Conservation (phyloP, 2,329 filamentous ascomycete genomes). For the Coniochaeta hoffmannii region DNA sequence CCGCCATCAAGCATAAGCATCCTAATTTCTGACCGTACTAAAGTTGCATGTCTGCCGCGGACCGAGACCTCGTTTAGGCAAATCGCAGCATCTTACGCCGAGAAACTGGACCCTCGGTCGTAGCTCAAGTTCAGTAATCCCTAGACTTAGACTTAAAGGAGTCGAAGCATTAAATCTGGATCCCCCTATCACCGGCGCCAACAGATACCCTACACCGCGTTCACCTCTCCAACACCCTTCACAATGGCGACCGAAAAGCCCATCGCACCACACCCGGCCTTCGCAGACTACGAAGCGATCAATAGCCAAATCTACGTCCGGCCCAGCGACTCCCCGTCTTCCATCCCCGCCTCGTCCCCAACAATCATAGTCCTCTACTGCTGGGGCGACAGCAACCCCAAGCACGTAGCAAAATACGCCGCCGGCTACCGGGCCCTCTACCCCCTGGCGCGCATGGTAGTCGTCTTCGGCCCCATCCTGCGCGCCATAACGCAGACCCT, state of each 20-base stretch:
- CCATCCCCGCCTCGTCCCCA: conserved; percentile 23
- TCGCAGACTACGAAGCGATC: conserved; percentile 38
- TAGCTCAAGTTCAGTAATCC: no score
- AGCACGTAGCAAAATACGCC: conserved; percentile 48
- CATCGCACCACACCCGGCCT: conserved; percentile 6
- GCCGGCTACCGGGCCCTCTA: conserved; percentile 43
- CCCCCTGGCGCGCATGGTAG: conserved; percentile 41
- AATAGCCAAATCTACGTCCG: conserved; percentile 40
- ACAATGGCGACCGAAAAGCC: neutral
- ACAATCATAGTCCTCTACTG: conserved; percentile 45
- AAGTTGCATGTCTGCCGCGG: neutral
- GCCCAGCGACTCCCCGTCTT: conserved; percentile 18
- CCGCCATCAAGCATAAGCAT: neutral
- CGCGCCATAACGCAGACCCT: conserved; percentile 36
- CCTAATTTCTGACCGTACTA: neutral
- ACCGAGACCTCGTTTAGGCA: neutral
- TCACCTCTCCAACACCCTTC: neutral
- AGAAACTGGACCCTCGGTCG: neutral
- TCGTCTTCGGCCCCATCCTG: conserved; percentile 42
- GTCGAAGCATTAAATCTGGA: no score
- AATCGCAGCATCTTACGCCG: neutral
- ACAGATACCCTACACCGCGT: no score
- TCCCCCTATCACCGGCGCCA: no score
- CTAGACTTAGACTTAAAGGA: no score
- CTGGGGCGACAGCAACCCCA: conserved; percentile 49